Base-by-base conservation (phyloP, 2,329 filamentous ascomycete genomes). In the Fusarium lateritium region DNA sequence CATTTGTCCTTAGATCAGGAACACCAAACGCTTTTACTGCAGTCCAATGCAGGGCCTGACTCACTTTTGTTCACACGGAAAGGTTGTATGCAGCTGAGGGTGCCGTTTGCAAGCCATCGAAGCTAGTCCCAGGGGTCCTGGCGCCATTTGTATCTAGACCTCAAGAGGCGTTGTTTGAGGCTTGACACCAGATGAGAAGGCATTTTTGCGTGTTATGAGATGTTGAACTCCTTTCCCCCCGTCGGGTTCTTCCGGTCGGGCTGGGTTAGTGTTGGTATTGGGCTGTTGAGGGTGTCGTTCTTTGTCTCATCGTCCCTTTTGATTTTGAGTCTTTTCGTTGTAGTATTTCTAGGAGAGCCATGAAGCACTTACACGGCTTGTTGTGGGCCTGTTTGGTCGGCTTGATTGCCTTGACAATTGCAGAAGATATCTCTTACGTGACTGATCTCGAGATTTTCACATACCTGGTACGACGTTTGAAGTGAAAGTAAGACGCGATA, bases 401-500 rank as follows among this genome's bases (percentile, higher is more conserved):
- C 21, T 52, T 72, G 42, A 49, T 55, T 22, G 33, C 50, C 39
- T 45, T 64, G 45, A 49, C 58, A 21, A 21, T 26, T 28, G 70
- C 69, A 19, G 62, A 64, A 21, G 72, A 76, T 24, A 65, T 83
- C n/a, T 79, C 79, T 26, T 84, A 83, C 56, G 79, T 84, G 65
- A 84, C 82, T 1, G 83, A 84, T 45, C 76, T 85, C 4, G 67
- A 76, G 9, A 78, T 83, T 42, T 85, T 76, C 67, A 79, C 79
- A 14, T 69, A 78, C 9, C 71, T 85, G 71, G 82, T 84, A 78
- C 19, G 77, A 3, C 58, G 39, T 24, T 31, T 39, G 7, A 24
- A 34, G 13, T 6, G 22, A 19, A 9, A 44, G 14, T 17, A 6
- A 19, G 2, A 9, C 5, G 31, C 15, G 21, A 17, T 59, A 33